Conservation (phyloP, 2,329 filamentous ascomycete genomes). For the Sclerotiophoma versabilis region DNA sequence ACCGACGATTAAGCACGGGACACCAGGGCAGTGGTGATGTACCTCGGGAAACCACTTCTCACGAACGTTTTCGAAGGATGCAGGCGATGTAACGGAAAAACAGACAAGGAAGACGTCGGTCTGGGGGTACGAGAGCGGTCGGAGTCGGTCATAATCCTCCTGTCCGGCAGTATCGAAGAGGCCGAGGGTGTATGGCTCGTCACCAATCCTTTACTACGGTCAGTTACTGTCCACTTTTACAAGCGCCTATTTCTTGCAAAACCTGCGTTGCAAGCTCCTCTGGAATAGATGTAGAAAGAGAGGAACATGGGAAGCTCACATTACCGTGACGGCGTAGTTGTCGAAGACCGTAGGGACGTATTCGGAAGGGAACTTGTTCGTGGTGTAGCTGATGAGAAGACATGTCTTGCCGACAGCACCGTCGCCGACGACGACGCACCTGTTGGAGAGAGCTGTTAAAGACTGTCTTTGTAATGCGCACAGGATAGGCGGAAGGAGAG, state of each 20-base stretch:
- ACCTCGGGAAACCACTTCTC: conserved; percentile 99
- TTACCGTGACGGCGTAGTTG: conserved; percentile 99
- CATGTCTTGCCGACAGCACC: conserved; percentile 99
- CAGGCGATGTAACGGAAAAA: conserved; percentile 96
- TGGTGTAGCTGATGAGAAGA: conserved; percentile 98
- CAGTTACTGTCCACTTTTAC: conserved; percentile 25
- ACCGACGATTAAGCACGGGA: conserved; percentile 96
- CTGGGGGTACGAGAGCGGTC: conserved; percentile 95
- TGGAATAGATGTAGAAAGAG: not conserved
- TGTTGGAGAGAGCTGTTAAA: conserved; percentile 50
- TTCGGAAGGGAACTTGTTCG: conserved; percentile 99
- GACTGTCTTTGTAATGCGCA: not conserved
- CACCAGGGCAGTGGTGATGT: conserved; percentile 96
- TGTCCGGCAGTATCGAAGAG: conserved; percentile 98
- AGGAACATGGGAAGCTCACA: conserved; percentile 68
- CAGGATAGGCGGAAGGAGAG: not conserved
- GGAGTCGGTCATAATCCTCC: conserved; percentile 98
- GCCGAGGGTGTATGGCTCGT: conserved; percentile 96
- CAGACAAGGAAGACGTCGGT: conserved; percentile 99
- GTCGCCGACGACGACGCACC: conserved; percentile 98
- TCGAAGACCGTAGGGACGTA: conserved; percentile 99
- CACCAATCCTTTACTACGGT: conserved; percentile 79
- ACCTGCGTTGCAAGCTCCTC: not conserved
- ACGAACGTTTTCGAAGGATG: conserved; percentile 98
- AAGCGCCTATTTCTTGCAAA: not conserved